These are phyloP conservation scores for Lasiosphaeria hispida DNA, from an alignment of 495 filamentous ascomycete genomes.

Conservation along the genomic window DNA sequence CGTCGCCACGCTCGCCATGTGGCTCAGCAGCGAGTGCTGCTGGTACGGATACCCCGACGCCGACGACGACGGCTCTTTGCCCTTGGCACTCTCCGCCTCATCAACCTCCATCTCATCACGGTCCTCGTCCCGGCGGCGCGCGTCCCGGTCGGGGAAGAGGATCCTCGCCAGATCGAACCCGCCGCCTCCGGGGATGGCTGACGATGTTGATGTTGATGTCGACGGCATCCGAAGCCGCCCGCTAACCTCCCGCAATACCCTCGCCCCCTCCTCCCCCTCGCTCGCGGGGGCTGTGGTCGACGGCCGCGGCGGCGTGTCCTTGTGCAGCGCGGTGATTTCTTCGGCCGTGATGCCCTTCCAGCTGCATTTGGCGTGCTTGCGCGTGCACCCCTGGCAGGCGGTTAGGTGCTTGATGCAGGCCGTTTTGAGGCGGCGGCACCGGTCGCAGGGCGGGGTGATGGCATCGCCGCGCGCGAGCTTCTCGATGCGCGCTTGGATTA, in stretches of 20 bases:
- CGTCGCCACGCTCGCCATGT: slow-evolving; percentile 1
- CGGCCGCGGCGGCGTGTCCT: neutral
- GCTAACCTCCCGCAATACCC: neutral
- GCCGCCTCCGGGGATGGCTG: neutral
- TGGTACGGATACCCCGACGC: too few species aligned
- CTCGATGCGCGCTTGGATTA: slow-evolving; percentile 75
- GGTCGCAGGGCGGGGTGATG: slow-evolving; percentile 76
- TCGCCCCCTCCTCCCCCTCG: neutral
- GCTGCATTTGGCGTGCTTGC: slow-evolving; percentile 81
- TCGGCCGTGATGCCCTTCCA: slow-evolving; percentile 76
- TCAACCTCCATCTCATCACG: too few species aligned
- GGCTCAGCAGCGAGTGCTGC: neutral
- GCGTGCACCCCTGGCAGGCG: slow-evolving; percentile 81
- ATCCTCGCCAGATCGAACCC: neutral
- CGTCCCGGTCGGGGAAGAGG: neutral
- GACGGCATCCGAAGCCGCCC: neutral
- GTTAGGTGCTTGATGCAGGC: slow-evolving; percentile 82
- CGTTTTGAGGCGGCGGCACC: slow-evolving; percentile 75
- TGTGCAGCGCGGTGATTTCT: slow-evolving; percentile 46
- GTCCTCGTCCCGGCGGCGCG: neutral
- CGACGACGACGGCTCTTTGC: too few species aligned
- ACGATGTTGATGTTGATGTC: neutral
- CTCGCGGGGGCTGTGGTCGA: neutral
- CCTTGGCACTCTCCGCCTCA: too few species aligned
- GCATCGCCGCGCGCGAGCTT: slow-evolving; percentile 66